Evolutionary conservation across 2,329 filamentous ascomycete genomes (phyloP), one percentile per base, ranked within the genome.

Genomic region (Alternaria incomplexa): DNA sequence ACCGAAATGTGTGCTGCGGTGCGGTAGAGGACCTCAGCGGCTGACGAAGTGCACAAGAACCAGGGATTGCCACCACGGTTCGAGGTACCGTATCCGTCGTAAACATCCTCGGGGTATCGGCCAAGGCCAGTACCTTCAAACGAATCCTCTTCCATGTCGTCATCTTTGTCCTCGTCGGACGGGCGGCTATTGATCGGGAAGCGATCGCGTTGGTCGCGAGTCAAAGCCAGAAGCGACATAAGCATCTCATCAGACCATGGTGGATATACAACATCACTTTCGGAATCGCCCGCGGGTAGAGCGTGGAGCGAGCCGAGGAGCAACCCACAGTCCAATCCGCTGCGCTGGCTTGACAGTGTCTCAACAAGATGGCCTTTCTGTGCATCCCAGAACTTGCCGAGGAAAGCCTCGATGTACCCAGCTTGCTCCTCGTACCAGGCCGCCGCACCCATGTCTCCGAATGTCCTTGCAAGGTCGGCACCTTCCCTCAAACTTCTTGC

Each of bases 21-120:
- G 52, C 73, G 77, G 70, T 79, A 83, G 6, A 83, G 68, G 47
- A 82, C 63, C 46, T 81, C 75, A 6, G 81, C 77, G 2, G 80
- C 80, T n/a, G 75, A 74, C 9, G 77, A 74, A 5, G 81, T 83
- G 72, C 80, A 82, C 8, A 83, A 73, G 63, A 82, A 83, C 80
- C 80, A 82, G 6, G 80, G 80, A 51, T 82, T 80, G 17, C 80
- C 80, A 46, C 69, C 73, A 11, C 63, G 66, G 12, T 57, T 46
- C 5, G 72, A 70, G 32, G 64, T 79, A 28, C 69, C 71, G 62
- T 80, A 79, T 17, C 80, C 80, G 65, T 81, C 72, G 67, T 82
- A 82, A 0, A 75, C 71, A 64, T 83, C 81, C 70, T 83, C 81
- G 1, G 81, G 80, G 62, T 83, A 83, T 47, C 81, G 75, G 17